phyloP scores from a whole-genome alignment of 768 basidiomycete species.

The Lactarius evosmus region DNA sequence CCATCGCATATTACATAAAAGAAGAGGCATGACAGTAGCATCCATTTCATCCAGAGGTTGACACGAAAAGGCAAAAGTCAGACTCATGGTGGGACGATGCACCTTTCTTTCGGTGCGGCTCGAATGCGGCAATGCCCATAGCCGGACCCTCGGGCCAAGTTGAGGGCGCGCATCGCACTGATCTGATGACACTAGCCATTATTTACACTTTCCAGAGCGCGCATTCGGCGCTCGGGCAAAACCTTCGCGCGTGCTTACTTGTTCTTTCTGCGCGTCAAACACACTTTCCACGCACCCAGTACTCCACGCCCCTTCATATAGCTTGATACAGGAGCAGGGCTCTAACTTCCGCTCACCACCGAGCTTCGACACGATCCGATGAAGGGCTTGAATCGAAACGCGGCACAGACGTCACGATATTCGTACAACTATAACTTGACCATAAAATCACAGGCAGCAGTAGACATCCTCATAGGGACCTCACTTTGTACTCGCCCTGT shows the following conservation, averaged over 20 bases:
- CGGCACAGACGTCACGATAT: constrained; percentile 22
- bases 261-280: constrained; percentile 11
- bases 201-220: not conserved
- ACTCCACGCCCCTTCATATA: constrained; percentile 2
- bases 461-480: constrained; percentile 24
- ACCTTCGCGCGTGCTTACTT: constrained; percentile 9
- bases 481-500: constrained; percentile 1
- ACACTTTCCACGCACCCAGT: not conserved
- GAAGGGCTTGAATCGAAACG: constrained; percentile 27
- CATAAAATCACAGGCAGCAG: constrained; percentile 28
- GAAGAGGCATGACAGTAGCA: not conserved
- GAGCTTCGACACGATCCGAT: constrained; percentile 22
- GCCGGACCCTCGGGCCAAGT: not conserved
- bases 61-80: not conserved
- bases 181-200: not conserved
- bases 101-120: not conserved
- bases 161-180: not conserved
- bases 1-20: not conserved
- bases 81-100: not conserved
- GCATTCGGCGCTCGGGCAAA: not conserved
- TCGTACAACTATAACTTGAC: constrained; percentile 12
- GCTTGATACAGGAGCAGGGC: constrained; percentile 9
- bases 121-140: not conserved
- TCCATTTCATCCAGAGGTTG: not conserved
- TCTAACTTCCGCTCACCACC: constrained; percentile 15